These are phyloP conservation scores for Xylariaceae sp. DNA, from an alignment of 2,329 filamentous ascomycete species.

Conservation along the genomic window DNA sequence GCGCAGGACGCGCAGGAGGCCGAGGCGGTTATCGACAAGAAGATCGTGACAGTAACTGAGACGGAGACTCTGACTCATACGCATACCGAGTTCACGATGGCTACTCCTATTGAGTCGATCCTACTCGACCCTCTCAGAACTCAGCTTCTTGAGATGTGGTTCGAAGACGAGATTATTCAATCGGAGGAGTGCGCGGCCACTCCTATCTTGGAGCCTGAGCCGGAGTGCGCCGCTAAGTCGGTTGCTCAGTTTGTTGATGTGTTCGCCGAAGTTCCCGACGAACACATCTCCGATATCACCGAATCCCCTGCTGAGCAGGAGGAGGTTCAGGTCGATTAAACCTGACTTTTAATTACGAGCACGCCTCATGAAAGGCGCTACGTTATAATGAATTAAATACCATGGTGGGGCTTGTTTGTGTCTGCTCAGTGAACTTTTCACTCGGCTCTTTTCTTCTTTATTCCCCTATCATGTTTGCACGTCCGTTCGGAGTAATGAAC, in stretches of 20 bases:
- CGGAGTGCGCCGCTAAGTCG: background rate
- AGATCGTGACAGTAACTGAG: conserved; percentile 24
- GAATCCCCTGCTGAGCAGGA: conserved; percentile 1
- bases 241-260: background rate
- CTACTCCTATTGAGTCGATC: conserved; percentile 30
- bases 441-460: background rate
- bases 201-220: background rate
- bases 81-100: conserved; percentile 29
- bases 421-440: background rate
- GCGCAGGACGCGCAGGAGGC: conserved; percentile 9
- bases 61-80: conserved; percentile 28
- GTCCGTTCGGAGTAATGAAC: background rate
- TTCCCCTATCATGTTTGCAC: background rate
- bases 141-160: background rate
- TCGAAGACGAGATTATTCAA: background rate
- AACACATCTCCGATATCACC: background rate
- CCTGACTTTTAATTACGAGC: too few relatives aligned
- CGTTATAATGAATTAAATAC: conserved; percentile 5
- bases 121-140: conserved; percentile 16
- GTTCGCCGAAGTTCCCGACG: too few relatives aligned
- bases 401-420: background rate
- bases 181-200: background rate
- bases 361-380: background rate
- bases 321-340: background rate
- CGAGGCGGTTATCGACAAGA: conserved; percentile 21